Conservation (phyloP, 2,329 filamentous ascomycete genomes). For the Pseudocercospora vitis region DNA sequence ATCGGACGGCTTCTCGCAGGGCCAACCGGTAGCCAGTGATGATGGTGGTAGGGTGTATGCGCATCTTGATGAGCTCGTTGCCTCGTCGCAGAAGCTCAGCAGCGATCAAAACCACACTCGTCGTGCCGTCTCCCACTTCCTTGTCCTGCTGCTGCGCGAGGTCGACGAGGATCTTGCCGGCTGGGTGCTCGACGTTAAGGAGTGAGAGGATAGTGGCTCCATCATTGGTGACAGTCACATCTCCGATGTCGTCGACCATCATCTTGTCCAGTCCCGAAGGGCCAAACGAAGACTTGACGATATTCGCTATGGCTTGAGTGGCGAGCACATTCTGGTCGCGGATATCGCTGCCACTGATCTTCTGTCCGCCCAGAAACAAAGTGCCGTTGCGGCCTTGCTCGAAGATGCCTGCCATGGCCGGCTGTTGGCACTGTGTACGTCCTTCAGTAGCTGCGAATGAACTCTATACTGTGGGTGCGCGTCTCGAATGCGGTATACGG, state of each 20-base stretch:
- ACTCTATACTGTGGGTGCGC: not conserved
- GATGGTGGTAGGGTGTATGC: conserved; percentile 98
- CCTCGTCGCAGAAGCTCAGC: conserved; percentile 89
- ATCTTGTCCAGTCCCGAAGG: conserved; percentile 98
- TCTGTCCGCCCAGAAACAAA: conserved; percentile 93
- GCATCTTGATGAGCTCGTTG: conserved; percentile 99
- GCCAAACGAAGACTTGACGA: conserved; percentile 97
- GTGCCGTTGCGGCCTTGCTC: conserved; percentile 94
- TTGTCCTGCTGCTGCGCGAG: conserved; percentile 98
- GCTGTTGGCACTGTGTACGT: conserved; percentile 1
- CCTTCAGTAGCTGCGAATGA: not conserved
- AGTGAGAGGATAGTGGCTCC: conserved; percentile 94
- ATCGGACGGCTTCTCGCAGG: conserved; percentile 92
- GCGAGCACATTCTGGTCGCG: conserved; percentile 96
- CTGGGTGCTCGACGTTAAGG: conserved; percentile 95
- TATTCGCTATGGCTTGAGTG: conserved; percentile 96
- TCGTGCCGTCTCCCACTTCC: conserved; percentile 97
- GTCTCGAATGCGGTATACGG: not conserved
- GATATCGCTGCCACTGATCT: conserved; percentile 96
- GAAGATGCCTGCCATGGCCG: conserved; percentile 86
- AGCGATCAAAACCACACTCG: conserved; percentile 94
- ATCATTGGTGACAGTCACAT: conserved; percentile 98
- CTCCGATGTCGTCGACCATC: conserved; percentile 99
- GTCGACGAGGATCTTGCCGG: conserved; percentile 97
- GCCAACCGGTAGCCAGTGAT: conserved; percentile 97